phyloP scores from a whole-genome alignment of 2,329 filamentous ascomycete species.

The Aspergillus fructus region DNA sequence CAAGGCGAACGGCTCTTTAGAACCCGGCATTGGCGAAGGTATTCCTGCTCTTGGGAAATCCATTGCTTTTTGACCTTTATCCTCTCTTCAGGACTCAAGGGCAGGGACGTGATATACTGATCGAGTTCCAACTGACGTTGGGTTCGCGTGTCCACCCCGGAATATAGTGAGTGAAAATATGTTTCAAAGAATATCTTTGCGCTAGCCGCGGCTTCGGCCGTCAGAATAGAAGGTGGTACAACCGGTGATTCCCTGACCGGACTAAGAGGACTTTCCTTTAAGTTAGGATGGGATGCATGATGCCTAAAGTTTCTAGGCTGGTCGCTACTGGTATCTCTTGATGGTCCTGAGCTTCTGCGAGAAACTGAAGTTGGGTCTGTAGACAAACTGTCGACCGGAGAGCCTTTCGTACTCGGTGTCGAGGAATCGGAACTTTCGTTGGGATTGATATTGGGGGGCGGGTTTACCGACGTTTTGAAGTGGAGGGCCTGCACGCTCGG shows the following conservation, averaged over 20 bases:
- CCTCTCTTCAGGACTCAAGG: slow-evolving; percentile 57
- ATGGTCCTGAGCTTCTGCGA: slow-evolving; percentile 10
- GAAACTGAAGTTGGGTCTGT: slow-evolving; percentile 37
- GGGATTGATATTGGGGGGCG: slow-evolving; percentile 24
- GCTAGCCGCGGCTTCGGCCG: slow-evolving; percentile 74
- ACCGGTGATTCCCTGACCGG: slow-evolving; percentile 16
- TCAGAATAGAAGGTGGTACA: slow-evolving; percentile 45
- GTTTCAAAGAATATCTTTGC: slow-evolving; percentile 86
- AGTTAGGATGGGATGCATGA: background rate
- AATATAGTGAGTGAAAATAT: slow-evolving; percentile 71
- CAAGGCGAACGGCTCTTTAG: slow-evolving; percentile 63
- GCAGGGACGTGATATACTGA: slow-evolving; percentile 58
- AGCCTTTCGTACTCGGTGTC: slow-evolving; percentile 29
- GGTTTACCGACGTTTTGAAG: slow-evolving; percentile 10
- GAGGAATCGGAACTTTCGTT: slow-evolving; percentile 37
- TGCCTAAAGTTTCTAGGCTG: slow-evolving; percentile 1
- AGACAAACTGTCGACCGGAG: slow-evolving; percentile 31
- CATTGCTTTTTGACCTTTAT: slow-evolving; percentile 59
- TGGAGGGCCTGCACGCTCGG: slow-evolving; percentile 30
- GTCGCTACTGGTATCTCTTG: slow-evolving; percentile 7
- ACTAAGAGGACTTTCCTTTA: background rate
- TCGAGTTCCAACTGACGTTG: slow-evolving; percentile 64
- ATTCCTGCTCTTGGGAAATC: slow-evolving; percentile 65
- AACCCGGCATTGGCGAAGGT: slow-evolving; percentile 70
- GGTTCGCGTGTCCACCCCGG: slow-evolving; percentile 57